phyloP scores from a whole-genome alignment of 2,329 filamentous ascomycete genomes.

The Rutstroemia sp. region DNA sequence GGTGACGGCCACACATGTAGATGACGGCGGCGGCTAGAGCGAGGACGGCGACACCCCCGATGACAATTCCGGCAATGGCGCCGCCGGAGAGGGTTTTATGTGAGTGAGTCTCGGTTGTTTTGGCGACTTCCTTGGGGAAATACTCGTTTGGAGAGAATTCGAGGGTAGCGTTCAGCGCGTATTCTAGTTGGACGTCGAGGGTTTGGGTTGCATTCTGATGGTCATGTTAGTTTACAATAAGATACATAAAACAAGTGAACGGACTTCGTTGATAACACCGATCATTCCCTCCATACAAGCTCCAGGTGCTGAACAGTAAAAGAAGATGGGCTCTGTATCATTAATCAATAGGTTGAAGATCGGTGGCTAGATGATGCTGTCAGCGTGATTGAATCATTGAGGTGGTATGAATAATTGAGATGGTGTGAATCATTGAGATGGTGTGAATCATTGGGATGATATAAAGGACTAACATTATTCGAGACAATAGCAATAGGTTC shows the following conservation, averaged over 20 bases:
- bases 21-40: slow-evolving; percentile 38
- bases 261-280: slow-evolving; percentile 64
- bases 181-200: slow-evolving; percentile 39
- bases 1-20: slow-evolving; percentile 36
- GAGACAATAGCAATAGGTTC: slow-evolving; percentile 36
- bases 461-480: slow-evolving; percentile 32
- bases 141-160: slow-evolving; percentile 50
- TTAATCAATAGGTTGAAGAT: slow-evolving; percentile 43
- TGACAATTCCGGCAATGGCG: slow-evolving; percentile 52
- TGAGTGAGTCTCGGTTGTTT: background rate
- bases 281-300: slow-evolving; percentile 69
- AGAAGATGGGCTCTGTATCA: slow-evolving; percentile 57
- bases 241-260: slow-evolving; percentile 13
- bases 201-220: slow-evolving; percentile 40
- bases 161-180: slow-evolving; percentile 40
- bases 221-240: background rate
- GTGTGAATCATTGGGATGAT: background rate
- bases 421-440: too few species aligned
- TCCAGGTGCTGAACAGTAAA: slow-evolving; percentile 60
- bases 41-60: slow-evolving; percentile 38
- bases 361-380: slow-evolving; percentile 27
- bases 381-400: background rate
- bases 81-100: slow-evolving; percentile 33
- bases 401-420: too few species aligned
- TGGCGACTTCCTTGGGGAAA: slow-evolving; percentile 41